Conservation (phyloP, 2,329 filamentous ascomycete species). For the Ceratocystis cacaofunesta region DNA sequence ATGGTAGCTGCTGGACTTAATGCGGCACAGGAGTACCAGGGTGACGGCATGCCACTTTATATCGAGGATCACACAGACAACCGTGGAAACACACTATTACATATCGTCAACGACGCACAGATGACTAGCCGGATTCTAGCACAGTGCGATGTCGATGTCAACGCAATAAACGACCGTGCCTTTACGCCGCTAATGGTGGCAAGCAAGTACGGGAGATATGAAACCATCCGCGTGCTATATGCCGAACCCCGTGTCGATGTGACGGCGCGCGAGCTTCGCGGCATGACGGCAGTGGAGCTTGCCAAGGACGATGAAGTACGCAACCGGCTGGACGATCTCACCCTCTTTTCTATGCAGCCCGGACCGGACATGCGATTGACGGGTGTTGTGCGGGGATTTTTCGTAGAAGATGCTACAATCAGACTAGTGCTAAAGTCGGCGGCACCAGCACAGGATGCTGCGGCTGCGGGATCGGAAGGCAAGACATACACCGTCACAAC, state of each 20-base stretch:
- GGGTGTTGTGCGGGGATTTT: conserved; percentile 86
- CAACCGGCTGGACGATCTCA: conserved; percentile 89
- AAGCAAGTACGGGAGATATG: conserved; percentile 91
- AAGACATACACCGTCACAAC: conserved; percentile 88
- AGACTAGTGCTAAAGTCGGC: conserved; percentile 89
- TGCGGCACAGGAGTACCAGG: conserved; percentile 58
- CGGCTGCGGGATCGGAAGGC: conserved; percentile 27
- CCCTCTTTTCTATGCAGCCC: conserved; percentile 60
- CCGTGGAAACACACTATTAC: conserved; percentile 89
- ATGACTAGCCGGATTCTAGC: conserved; percentile 63
- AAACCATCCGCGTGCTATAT: conserved; percentile 81
- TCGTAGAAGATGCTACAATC: conserved; percentile 90
- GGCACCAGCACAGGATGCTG: conserved; percentile 44
- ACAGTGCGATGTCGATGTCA: conserved; percentile 85
- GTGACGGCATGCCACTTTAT: conserved; percentile 66
- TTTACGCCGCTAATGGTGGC: conserved; percentile 97
- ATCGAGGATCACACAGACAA: conserved; percentile 82
- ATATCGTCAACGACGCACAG: conserved; percentile 78
- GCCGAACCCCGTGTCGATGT: conserved; percentile 77
- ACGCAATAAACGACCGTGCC: conserved; percentile 84
- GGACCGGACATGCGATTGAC: conserved; percentile 70
- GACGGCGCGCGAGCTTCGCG: conserved; percentile 67
- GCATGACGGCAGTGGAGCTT: conserved; percentile 84
- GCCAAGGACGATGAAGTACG: conserved; percentile 96
- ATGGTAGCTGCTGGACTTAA: conserved; percentile 78